Evolutionary conservation across 495 filamentous ascomycete genomes (phyloP).

Genomic region (Daldinia decipiens): DNA sequence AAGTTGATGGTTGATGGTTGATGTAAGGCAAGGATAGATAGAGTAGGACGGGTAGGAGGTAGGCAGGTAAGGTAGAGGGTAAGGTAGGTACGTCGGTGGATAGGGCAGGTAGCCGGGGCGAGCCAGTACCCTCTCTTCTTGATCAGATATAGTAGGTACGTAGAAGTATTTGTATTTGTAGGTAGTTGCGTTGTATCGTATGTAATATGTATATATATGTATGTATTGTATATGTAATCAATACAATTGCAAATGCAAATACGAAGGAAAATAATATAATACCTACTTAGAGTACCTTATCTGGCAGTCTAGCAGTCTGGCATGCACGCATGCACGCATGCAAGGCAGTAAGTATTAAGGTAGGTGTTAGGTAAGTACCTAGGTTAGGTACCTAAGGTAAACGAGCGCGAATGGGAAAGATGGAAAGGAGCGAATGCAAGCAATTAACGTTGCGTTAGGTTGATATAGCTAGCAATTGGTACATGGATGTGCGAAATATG

Average conservation of each 20-base stretch:
- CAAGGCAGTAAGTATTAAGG: constrained; percentile 23
- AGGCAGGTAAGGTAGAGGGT: not conserved
- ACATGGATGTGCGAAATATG: constrained; percentile 2
- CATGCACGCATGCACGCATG: constrained; percentile 35
- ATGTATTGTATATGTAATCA: not conserved
- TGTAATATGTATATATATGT: not conserved
- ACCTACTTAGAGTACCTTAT: constrained; percentile 31
- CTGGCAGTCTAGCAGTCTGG: not conserved
- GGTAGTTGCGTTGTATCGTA: constrained; percentile 5
- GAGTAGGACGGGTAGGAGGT: constrained; percentile 28
- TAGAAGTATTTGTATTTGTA: constrained; percentile 1
- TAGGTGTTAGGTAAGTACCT: constrained; percentile 7
- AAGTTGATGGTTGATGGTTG: constrained; percentile 44
- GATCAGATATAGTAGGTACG: constrained; percentile 22
- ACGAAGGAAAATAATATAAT: constrained; percentile 3
- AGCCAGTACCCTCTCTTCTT: constrained; percentile 4
- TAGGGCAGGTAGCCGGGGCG: constrained; percentile 25
- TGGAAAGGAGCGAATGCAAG: constrained; percentile 33
- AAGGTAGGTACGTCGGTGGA: constrained; percentile 28
- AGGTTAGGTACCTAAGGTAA: constrained; percentile 9
- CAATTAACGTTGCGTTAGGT: constrained; percentile 30
- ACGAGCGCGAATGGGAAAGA: constrained; percentile 22
- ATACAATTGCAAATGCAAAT: not conserved
- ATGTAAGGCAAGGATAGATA: constrained; percentile 44
- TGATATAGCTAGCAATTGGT: constrained; percentile 12